Evolutionary conservation across 345 rosid genomes (phyloP).

Genomic region (Acer campestre): DNA sequence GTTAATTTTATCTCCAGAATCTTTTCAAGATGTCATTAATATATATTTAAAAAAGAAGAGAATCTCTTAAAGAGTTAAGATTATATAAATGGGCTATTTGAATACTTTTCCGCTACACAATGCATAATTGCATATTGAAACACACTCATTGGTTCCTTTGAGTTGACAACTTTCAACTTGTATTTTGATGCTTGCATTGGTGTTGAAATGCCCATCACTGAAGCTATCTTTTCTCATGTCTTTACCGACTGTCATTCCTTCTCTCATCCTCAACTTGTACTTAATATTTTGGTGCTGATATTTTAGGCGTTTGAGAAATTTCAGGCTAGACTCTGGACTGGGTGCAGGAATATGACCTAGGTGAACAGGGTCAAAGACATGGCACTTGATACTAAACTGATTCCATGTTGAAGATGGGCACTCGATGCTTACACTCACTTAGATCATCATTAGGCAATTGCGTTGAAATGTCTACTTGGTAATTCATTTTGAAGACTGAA

Average conservation of each 20-base stretch:
- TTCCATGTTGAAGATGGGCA: background rate
- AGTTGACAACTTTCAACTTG: background rate
- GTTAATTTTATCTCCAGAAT: background rate
- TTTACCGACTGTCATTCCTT: background rate
- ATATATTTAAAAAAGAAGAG: no score
- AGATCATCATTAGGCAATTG: background rate
- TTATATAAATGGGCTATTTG: background rate
- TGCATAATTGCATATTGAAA: background rate
- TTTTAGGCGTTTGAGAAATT: background rate
- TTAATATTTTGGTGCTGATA: background rate
- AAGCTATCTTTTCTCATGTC: background rate
- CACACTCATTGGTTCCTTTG: background rate
- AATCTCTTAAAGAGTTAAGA: no score
- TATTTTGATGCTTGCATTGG: background rate
- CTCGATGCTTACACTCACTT: background rate
- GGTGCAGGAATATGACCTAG: background rate
- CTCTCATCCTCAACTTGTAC: background rate
- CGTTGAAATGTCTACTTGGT: background rate
- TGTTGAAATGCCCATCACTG: background rate
- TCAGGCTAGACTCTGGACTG: background rate
- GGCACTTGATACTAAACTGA: background rate
- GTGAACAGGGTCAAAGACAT: background rate
- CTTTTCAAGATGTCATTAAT: background rate
- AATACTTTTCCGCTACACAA: background rate
- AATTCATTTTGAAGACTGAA: background rate